A percentile compares a stretch with the other conserved stretches of the same genome.
Evolutionary conservation across 2,329 filamentous ascomycete species (phyloP).

Genomic region (Verticillium dahliae): DNA sequence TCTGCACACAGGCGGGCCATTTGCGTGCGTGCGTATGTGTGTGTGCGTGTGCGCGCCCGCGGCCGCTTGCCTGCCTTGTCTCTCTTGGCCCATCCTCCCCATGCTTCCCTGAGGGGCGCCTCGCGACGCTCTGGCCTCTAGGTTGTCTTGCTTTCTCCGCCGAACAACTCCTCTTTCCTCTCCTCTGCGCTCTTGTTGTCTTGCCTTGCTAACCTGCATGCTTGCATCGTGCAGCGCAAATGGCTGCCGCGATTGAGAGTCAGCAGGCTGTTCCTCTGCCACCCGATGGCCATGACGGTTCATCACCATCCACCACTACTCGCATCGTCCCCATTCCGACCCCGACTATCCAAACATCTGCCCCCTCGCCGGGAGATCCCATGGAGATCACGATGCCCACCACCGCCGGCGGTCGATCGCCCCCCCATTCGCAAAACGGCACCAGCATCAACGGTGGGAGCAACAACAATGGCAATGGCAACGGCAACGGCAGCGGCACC

Average conservation of each 20-base stretch:
- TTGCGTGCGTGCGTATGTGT: not conserved
- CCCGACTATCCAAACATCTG: conserved; percentile 52
- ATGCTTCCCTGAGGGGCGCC: not conserved
- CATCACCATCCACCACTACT: conserved; percentile 42
- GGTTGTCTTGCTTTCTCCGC: not conserved
- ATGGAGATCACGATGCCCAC: conserved; percentile 56
- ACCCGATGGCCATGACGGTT: conserved; percentile 33
- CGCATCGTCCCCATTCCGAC: conserved; percentile 43
- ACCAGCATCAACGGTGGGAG: conserved; percentile 17
- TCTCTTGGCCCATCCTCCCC: not conserved
- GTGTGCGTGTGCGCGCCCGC: not conserved
- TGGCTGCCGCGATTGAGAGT: conserved; percentile 47
- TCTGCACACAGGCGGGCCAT: not conserved
- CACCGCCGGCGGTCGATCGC: conserved; percentile 26
- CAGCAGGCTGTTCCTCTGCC: conserved; percentile 33
- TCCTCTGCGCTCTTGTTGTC: not conserved
- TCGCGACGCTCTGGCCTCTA: not conserved
- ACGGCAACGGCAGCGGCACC: conserved; percentile 14
- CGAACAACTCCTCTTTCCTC: not conserved
- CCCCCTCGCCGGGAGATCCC: conserved; percentile 49
- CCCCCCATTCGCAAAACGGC: conserved; percentile 7
- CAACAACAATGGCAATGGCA: conserved; percentile 9
- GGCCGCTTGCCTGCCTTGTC: not conserved
- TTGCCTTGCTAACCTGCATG: conserved; percentile 10
- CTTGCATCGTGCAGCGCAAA: conserved; percentile 31